A percentile compares a stretch with the other conserved stretches of the same genome.
phyloP scores from a whole-genome alignment of 176 grass and related monocot genomes.

The Musa itinerans region DNA sequence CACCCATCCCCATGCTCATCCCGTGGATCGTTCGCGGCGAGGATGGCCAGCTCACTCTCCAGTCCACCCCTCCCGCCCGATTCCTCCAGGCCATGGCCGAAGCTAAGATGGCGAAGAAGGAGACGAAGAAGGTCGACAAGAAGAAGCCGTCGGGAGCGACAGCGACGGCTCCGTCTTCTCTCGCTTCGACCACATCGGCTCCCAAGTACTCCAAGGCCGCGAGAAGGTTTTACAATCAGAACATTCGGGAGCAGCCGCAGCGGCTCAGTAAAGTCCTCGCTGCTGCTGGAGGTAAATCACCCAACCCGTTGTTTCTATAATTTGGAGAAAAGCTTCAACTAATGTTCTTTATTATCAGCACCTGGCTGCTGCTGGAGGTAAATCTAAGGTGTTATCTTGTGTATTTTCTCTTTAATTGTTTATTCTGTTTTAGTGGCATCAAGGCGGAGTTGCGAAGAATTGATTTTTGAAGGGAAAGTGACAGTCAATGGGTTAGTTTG shows the following conservation, averaged over 20 bases:
- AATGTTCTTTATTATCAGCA: not conserved
- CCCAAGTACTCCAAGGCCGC: conserved; percentile 92
- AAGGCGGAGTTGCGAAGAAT: conserved; percentile 72
- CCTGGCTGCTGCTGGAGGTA: not conserved
- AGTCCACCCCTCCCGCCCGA: conserved; percentile 38
- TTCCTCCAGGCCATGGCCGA: conserved; percentile 50
- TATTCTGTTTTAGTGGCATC: conserved; percentile 61
- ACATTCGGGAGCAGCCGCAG: conserved; percentile 50
- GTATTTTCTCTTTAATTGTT: not conserved
- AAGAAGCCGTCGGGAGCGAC: conserved; percentile 22
- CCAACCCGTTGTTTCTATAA: not conserved
- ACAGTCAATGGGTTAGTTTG: conserved; percentile 88
- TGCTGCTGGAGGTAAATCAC: conserved; percentile 35
- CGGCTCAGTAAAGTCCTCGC: conserved; percentile 77
- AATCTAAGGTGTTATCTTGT: not conserved
- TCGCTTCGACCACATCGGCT: not conserved
- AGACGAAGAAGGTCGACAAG: conserved; percentile 39
- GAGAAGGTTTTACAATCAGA: conserved; percentile 86
- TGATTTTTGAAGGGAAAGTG: conserved; percentile 96
- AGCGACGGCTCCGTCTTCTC: not conserved
- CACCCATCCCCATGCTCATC: conserved; percentile 28
- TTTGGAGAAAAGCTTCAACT: too few species aligned
- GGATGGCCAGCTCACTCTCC: conserved; percentile 43
- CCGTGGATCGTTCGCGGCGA: conserved; percentile 58
- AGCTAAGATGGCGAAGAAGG: conserved; percentile 32